Percentiles rank a stretch among this genome's conserved stretches.
These are phyloP conservation scores for Blastomyces parvus DNA, from an alignment of 2,329 filamentous ascomycete species.

Conservation along the genomic window DNA sequence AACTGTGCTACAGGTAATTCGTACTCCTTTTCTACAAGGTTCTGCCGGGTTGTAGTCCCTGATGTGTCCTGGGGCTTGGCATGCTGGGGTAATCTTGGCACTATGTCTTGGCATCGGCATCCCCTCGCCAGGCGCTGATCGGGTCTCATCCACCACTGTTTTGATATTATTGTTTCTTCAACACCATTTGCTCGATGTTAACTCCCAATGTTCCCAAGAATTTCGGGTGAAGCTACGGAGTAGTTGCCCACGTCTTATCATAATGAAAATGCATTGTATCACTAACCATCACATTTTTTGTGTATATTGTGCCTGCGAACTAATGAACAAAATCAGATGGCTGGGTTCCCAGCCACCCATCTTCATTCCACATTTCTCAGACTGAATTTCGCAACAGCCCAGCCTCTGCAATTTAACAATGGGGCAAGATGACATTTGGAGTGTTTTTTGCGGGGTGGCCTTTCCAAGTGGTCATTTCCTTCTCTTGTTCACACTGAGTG, in stretches of 20 bases:
- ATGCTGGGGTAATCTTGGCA: not conserved
- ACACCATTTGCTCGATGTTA: not conserved
- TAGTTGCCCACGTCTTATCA: not conserved
- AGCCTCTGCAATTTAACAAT: constrained; percentile 7
- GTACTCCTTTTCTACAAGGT: not conserved
- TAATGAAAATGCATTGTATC: not conserved
- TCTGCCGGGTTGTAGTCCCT: no score
- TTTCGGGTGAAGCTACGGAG: not conserved
- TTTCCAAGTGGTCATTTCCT: not conserved
- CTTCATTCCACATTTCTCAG: not conserved
- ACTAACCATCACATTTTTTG: not conserved
- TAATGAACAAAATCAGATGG: constrained; percentile 3
- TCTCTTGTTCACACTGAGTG: not conserved
- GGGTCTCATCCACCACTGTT: not conserved
- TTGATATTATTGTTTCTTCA: not conserved
- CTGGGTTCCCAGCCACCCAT: constrained; percentile 13
- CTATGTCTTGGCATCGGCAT: not conserved
- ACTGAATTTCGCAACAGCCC: constrained; percentile 1
- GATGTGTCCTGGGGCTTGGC: not conserved
- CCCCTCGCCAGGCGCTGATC: no score
- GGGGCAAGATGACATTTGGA: not conserved
- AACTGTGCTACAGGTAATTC: not conserved
- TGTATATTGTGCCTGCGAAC: not conserved
- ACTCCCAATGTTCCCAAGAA: not conserved
- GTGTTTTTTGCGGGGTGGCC: not conserved